Evolutionary conservation across 192 early-diverging fungal species (phyloP), one percentile per base, ranked within the genome.

Genomic region (Coemansia sp.): DNA sequence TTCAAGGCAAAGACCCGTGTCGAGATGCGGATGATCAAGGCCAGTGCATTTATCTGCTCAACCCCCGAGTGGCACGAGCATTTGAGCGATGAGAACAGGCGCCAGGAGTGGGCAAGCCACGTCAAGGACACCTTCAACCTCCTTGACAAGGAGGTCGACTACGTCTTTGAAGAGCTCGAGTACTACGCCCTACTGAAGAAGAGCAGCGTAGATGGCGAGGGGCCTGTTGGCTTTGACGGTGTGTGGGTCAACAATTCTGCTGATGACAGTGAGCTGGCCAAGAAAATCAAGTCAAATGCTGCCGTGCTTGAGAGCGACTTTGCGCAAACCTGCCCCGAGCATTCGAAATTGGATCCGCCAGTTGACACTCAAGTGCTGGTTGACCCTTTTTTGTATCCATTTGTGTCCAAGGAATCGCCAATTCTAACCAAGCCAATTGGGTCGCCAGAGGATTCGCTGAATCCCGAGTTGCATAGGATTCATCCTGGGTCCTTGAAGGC

Each of bases 151-250:
- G 72, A 73, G 7, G 39, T 67, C 9, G 59, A 45, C 0, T 68
- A 68, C 16, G 45, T 73, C 4, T 55, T 81, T 20, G 39, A 62
- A 7, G 75, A 83, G 52, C 55, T 82, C 11, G 28, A 62, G 18
- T 71, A 64, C 53, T 58, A 56, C 42, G 61, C 76, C 0, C 9
- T 61, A 31, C 66, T 73, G 47, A 50, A 68, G 3, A 10, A 6
- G 20, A 37, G 33, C 21, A 38, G 25, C 12, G 37, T 18, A 35
- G 58, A 55, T 11, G 65, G 76, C 74, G 16, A 57, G 64, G 10
- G 62, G 71, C 43, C 43, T 77, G n/a, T 55, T 77, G 10, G 70
- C 77, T 41, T 76, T 72, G 45, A 77, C 75, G 13, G 50, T 83
- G 39, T 75, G 38, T 41, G 39, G 39, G 14, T 16, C 13, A 41